These are phyloP conservation scores for Talaromyces funiculosus DNA, from an alignment of 2,329 filamentous ascomycete genomes.

Conservation along the genomic window DNA sequence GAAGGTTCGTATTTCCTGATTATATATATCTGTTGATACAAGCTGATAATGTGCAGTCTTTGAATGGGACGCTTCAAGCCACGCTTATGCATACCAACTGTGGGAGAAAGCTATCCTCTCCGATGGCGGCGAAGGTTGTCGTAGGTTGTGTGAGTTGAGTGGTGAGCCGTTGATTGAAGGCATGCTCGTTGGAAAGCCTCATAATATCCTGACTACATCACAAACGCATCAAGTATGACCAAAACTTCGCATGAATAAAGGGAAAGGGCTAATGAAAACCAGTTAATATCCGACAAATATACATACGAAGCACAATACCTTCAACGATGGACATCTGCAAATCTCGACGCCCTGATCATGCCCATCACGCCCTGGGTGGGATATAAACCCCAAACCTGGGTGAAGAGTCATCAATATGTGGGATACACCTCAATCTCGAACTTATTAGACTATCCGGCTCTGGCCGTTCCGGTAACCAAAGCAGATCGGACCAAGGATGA, in stretches of 20 bases:
- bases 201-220: constrained; percentile 22
- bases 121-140: constrained; percentile 29
- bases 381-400: constrained; percentile 29
- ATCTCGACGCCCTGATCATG: constrained; percentile 31
- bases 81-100: constrained; percentile 25
- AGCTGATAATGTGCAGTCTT: constrained; percentile 21
- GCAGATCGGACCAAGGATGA: constrained; percentile 24
- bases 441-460: constrained; percentile 28
- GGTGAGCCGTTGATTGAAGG: constrained; percentile 31
- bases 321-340: constrained; percentile 25
- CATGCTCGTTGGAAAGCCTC: constrained; percentile 30
- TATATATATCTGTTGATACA: constrained; percentile 24
- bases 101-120: constrained; percentile 31
- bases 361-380: constrained; percentile 29
- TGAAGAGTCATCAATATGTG: constrained; percentile 30
- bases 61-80: constrained; percentile 28
- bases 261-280: background rate
- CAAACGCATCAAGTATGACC: constrained; percentile 25
- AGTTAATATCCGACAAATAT: constrained; percentile 26
- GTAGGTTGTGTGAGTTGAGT: constrained; percentile 23
- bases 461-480: constrained; percentile 29
- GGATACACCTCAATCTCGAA: constrained; percentile 35
- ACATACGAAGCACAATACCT: constrained; percentile 25
- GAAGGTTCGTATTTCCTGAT: constrained; percentile 32
- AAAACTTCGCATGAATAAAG: background rate